Evolutionary conservation across 1,284 basidiomycete species (phyloP).

Genomic region (Trametes sp.): DNA sequence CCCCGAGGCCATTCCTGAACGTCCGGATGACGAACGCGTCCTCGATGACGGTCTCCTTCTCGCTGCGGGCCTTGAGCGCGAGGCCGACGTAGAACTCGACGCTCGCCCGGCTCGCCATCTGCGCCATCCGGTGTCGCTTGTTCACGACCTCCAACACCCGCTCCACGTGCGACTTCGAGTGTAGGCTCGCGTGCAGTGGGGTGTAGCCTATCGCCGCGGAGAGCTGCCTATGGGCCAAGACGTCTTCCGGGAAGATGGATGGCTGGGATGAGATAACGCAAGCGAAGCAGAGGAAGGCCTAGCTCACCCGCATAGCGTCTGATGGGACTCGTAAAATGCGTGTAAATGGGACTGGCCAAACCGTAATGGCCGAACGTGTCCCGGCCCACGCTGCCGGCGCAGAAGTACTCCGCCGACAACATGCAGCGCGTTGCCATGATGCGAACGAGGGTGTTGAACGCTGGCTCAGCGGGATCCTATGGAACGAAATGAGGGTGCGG

Average conservation of each 20-base stretch:
- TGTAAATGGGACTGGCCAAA: conserved; percentile 95
- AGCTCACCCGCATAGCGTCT: conserved; percentile 88
- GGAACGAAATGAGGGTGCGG: conserved; percentile 11
- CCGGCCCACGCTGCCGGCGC: conserved; percentile 90
- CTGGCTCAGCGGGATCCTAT: conserved; percentile 81
- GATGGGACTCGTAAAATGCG: conserved; percentile 97
- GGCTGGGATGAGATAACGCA: conserved; percentile 12
- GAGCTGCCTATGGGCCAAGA: conserved; percentile 94
- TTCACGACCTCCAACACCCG: conserved; percentile 90
- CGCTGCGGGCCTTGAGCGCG: conserved; percentile 80
- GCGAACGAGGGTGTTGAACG: conserved; percentile 97
- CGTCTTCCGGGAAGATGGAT: conserved; percentile 59
- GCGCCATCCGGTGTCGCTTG: conserved; percentile 92
- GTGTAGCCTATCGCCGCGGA: conserved; percentile 89
- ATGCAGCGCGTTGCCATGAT: conserved; percentile 99
- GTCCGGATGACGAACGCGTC: conserved; percentile 96
- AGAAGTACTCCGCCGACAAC: conserved; percentile 98
- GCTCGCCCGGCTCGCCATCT: conserved; percentile 95
- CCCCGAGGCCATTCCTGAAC: conserved; percentile 94
- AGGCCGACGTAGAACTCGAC: conserved; percentile 98
- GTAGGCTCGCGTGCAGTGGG: conserved; percentile 86
- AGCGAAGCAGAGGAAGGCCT: conserved; percentile 38
- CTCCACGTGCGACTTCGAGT: conserved; percentile 92
- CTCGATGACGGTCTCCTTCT: conserved; percentile 65
- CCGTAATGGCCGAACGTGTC: conserved; percentile 98